phyloP scores from a whole-genome alignment of 306 rosid genomes.

The Pueraria montana region DNA sequence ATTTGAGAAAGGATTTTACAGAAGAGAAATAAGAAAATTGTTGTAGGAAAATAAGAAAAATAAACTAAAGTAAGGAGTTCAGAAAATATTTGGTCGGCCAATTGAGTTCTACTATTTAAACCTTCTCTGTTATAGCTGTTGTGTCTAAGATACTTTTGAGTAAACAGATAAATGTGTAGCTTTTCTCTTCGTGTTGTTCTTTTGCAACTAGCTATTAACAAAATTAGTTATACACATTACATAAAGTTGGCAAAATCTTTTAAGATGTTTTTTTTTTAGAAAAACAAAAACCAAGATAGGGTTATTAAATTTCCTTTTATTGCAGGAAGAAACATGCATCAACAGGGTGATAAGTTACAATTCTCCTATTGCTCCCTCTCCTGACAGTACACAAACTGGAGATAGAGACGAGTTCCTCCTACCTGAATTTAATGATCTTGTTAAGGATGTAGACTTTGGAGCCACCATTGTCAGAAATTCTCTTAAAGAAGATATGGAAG shows the following conservation, averaged over 20 bases:
- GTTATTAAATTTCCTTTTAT: conserved; percentile 13
- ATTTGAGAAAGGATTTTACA: not conserved
- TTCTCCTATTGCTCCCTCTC: conserved; percentile 46
- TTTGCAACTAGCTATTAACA: conserved; percentile 1
- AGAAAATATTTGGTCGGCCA: not conserved
- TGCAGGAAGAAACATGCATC: conserved; percentile 67
- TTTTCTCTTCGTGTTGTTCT: conserved; percentile 1
- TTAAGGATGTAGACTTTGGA: conserved; percentile 62
- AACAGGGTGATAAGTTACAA: conserved; percentile 42
- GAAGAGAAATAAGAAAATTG: not conserved
- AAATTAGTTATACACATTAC: not conserved
- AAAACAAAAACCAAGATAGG: not conserved
- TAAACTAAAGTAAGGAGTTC: not conserved
- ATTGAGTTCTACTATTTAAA: conserved; percentile 19
- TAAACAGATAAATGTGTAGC: conserved; percentile 20
- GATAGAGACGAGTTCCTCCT: conserved; percentile 64
- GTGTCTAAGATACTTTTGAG: not conserved
- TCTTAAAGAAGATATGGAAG: conserved; percentile 53
- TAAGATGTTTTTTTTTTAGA: not conserved
- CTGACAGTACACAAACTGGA: conserved; percentile 49
- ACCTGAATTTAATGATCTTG: conserved; percentile 68
- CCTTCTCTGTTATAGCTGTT: not conserved
- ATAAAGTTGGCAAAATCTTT: not conserved
- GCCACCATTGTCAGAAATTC: conserved; percentile 54
- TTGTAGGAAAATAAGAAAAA: not conserved